Evolutionary conservation across 2,329 filamentous ascomycete genomes (phyloP), one percentile per base, ranked within the genome.

Genomic region (Sporothrix variecibatus): DNA sequence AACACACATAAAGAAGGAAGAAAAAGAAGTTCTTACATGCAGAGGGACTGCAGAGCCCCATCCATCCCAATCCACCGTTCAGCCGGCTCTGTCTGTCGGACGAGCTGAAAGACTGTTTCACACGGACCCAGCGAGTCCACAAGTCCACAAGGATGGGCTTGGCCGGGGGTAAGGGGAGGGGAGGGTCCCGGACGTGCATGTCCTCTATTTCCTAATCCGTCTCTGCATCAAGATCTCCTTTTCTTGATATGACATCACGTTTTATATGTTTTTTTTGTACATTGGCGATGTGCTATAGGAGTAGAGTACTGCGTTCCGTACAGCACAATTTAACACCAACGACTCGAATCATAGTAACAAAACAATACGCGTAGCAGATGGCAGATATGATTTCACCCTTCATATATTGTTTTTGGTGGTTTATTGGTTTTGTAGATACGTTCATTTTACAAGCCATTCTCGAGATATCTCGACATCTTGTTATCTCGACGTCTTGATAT

Each of bases 101-200:
- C 70, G 31, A 72, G 73, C 73, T 74, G 73, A 74, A 74, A 72
- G 60, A 26, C 15, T 46, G 67, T 74, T 65, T 67, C 67, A 71
- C 67, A 26, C 12, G 62, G 38, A 28, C 38, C 62, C n/a, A 65
- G 26, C 60, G 43, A 73, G 40, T 38, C 64, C 64, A 68, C 40
- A 38, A 40, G 40, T 38, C 56, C 65, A 69, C 64, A 71, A 70
- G 20, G 34, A 51, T 38, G 34, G 56, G 46, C n/a, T n/a, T 43
- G 28, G 20, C 11, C 31, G 34, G 60, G 60, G 60, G 34, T 43
- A 65, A 28, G 12, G 38, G 38, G 23, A 17, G 38, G 60, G 12
- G 17, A 3, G 46, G 31, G 31, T 4, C 15, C 20, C 31, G 40
- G 68, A 26, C 51, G 12, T 46, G 51, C 53, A 53, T 71, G 49